Evolutionary conservation across 129 eudicot species (phyloP).

Genomic region (Ambrosia trifida): DNA sequence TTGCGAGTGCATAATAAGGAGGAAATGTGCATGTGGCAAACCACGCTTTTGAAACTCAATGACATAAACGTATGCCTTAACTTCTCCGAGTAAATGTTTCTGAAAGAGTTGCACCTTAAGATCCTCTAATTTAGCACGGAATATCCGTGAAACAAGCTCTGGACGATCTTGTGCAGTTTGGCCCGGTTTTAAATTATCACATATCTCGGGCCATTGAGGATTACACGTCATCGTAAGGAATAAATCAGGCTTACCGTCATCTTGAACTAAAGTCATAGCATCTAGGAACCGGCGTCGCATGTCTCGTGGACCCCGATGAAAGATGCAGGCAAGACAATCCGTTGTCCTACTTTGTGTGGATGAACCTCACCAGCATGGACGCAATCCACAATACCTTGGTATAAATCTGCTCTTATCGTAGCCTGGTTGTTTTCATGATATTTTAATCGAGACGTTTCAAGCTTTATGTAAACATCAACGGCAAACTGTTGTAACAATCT

Average conservation of each 20-base stretch:
- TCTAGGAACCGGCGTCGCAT: background rate
- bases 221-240: background rate
- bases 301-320: background rate
- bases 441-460: too few relatives aligned
- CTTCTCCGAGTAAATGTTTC: constrained; percentile 23
- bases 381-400: background rate
- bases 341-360: background rate
- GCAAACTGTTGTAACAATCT: too few relatives aligned
- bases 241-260: background rate
- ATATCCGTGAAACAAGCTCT: background rate
- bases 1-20: too few relatives aligned
- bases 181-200: background rate
- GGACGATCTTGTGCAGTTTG: background rate
- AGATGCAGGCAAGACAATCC: constrained; percentile 1
- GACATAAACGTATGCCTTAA: too few relatives aligned
- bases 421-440: too few relatives aligned
- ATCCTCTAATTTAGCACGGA: background rate
- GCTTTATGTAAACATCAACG: too few relatives aligned
- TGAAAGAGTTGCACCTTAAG: too few relatives aligned
- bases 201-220: background rate
- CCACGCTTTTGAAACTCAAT: too few relatives aligned
- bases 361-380: background rate
- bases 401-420: too few relatives aligned
- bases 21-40: too few relatives aligned
- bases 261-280: background rate